Percentiles rank a stretch among this genome's conserved stretches.
These are phyloP conservation scores for Blastocladiella britannica DNA, from an alignment of 192 early-diverging fungal genomes.

Conservation along the genomic window DNA sequence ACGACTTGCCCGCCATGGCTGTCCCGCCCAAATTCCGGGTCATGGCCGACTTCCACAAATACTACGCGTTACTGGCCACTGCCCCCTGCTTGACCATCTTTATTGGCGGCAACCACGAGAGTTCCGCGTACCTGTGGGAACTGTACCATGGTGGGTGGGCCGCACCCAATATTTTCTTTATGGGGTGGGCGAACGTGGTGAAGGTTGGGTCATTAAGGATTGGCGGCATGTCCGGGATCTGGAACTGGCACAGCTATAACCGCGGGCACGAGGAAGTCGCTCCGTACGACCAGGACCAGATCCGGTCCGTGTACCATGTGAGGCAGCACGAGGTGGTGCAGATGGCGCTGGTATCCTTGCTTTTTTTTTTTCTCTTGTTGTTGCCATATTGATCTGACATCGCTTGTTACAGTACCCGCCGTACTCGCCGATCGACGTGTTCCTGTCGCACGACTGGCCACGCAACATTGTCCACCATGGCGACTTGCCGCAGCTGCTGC, in stretches of 20 bases:
- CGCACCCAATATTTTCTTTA: constrained; percentile 74
- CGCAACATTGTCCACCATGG: constrained; percentile 62
- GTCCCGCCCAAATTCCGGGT: constrained; percentile 68
- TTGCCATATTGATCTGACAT: too few relatives aligned
- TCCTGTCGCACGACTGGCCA: constrained; percentile 96
- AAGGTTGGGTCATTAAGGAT: constrained; percentile 77
- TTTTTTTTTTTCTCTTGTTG: not conserved
- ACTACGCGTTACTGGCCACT: constrained; percentile 59
- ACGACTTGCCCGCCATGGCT: constrained; percentile 59
- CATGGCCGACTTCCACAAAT: constrained; percentile 76
- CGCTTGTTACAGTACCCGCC: too few relatives aligned
- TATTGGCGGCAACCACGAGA: constrained; percentile 98
- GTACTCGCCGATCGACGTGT: constrained; percentile 60
- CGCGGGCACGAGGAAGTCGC: constrained; percentile 52
- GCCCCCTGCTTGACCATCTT: constrained; percentile 82
- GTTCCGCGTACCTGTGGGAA: constrained; percentile 83
- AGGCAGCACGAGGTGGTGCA: constrained; percentile 64
- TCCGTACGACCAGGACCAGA: constrained; percentile 46
- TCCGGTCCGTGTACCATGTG: constrained; percentile 65
- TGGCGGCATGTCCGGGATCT: constrained; percentile 85
- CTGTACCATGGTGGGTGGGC: constrained; percentile 91
- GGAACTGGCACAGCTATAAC: constrained; percentile 34
- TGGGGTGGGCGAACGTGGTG: constrained; percentile 70
- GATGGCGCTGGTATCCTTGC: constrained; percentile 33
- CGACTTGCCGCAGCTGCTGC: constrained; percentile 33